These are phyloP conservation scores for Cladosporium sp. DNA, from an alignment of 2,329 filamentous ascomycete genomes.

Conservation along the genomic window DNA sequence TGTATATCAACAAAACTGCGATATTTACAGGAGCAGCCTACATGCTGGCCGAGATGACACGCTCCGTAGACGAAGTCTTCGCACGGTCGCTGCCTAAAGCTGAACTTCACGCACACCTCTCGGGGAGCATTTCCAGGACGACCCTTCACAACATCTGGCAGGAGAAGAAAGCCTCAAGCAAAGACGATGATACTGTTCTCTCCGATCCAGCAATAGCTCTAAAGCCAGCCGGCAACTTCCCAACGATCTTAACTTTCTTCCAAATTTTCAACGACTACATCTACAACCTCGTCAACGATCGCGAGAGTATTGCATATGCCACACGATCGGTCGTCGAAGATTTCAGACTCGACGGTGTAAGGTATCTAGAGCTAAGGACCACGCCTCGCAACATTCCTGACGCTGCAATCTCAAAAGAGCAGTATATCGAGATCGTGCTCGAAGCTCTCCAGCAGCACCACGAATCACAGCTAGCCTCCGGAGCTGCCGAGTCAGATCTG, in stretches of 20 bases:
- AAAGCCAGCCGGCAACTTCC: constrained; percentile 51
- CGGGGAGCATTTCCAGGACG: constrained; percentile 69
- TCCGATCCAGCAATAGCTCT: constrained; percentile 65
- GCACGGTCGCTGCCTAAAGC: constrained; percentile 39
- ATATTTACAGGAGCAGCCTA: too few relatives aligned
- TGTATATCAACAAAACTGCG: too few relatives aligned
- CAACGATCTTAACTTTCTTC: constrained; percentile 59
- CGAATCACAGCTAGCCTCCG: constrained; percentile 5
- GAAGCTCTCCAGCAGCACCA: constrained; percentile 46
- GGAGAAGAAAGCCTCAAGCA: constrained; percentile 50
- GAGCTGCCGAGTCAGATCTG: constrained; percentile 17
- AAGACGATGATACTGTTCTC: constrained; percentile 45
- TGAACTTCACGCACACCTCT: constrained; percentile 74
- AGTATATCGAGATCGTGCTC: constrained; percentile 65
- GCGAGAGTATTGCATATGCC: constrained; percentile 50
- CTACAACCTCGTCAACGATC: constrained; percentile 67
- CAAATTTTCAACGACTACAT: constrained; percentile 75
- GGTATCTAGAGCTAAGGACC: constrained; percentile 75
- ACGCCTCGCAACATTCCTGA: constrained; percentile 64
- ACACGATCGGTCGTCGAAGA: constrained; percentile 62
- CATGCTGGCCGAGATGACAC: background rate
- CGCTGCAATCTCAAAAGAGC: constrained; percentile 53
- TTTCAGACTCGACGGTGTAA: constrained; percentile 67
- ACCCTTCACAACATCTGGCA: constrained; percentile 73
- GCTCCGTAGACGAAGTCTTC: constrained; percentile 24